These are phyloP conservation scores for Colletotrichum gloeosporioides DNA, from an alignment of 2,329 filamentous ascomycete genomes.

Conservation along the genomic window DNA sequence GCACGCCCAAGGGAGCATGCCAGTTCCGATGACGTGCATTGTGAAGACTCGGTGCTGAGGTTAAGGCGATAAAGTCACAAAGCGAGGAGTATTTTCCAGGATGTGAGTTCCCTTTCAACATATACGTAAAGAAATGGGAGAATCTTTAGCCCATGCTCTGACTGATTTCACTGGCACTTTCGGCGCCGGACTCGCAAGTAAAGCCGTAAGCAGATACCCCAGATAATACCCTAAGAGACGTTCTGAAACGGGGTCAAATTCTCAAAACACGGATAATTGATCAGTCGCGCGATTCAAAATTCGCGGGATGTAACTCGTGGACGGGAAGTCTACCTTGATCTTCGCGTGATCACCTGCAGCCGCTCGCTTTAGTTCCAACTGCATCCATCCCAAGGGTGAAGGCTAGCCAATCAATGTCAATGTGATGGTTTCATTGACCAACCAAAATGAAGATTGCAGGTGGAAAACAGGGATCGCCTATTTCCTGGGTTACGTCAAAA, in stretches of 20 bases:
- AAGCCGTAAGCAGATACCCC: not conserved
- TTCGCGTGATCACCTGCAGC: not conserved
- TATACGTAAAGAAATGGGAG: not conserved
- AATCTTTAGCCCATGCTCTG: not conserved
- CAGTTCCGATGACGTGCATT: not conserved
- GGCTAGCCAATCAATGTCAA: not conserved
- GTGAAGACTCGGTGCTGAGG: not conserved
- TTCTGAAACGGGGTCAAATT: not conserved
- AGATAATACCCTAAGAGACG: not conserved
- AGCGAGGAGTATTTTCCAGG: accelerated
- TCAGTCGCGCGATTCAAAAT: not conserved
- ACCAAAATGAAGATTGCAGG: not conserved
- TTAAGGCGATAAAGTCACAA: not conserved
- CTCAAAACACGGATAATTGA: not conserved
- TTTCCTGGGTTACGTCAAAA: not conserved
- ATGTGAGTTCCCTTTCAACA: not conserved
- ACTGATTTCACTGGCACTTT: not conserved
- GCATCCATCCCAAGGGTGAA: not conserved
- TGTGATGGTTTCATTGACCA: not conserved
- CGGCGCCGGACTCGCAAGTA: not conserved
- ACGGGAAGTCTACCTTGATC: not conserved
- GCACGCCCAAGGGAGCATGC: not conserved
- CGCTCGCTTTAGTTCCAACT: not conserved
- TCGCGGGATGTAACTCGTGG: not conserved
- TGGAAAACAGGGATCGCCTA: not conserved